Percentiles rank a stretch among this genome's conserved stretches.
Evolutionary conservation across 129 eudicot genomes (phyloP).

Genomic region (Pseudognaphalium luteoalbum): DNA sequence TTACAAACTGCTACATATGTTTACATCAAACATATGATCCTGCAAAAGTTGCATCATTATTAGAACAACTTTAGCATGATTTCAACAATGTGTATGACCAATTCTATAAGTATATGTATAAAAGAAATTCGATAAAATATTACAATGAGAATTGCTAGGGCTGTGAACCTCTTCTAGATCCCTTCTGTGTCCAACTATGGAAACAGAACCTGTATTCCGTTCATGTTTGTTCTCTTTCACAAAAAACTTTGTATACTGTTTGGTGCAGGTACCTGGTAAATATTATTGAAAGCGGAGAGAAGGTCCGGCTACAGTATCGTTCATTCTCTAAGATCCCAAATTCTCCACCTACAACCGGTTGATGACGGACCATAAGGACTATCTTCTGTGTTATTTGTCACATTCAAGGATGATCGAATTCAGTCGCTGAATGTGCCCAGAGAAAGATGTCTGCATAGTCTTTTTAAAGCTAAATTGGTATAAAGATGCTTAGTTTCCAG

Average conservation of each 20-base stretch:
- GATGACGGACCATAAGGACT: conserved; percentile 25
- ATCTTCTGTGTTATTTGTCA: conserved; percentile 1
- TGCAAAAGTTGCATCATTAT: background rate
- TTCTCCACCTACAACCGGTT: conserved; percentile 47
- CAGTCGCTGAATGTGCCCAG: background rate
- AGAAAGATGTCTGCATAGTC: background rate
- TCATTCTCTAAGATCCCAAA: conserved; percentile 58
- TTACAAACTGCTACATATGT: background rate
- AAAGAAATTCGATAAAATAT: too few relatives aligned
- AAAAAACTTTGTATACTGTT: background rate
- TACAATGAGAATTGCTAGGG: background rate
- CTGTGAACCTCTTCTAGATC: background rate
- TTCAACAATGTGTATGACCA: background rate
- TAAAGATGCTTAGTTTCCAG: background rate
- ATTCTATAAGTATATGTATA: too few relatives aligned
- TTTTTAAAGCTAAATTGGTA: background rate
- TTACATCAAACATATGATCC: background rate
- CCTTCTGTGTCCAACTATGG: background rate
- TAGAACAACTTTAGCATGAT: background rate
- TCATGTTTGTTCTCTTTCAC: background rate
- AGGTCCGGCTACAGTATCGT: conserved; percentile 85
- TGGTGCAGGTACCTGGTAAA: conserved; percentile 78
- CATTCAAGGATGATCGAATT: background rate
- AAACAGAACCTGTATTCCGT: background rate
- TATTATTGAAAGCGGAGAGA: conserved; percentile 81